Evolutionary conservation across 1,284 basidiomycete species (phyloP), one percentile per base, ranked within the genome.

Genomic region (Heterobasidion annosum): DNA sequence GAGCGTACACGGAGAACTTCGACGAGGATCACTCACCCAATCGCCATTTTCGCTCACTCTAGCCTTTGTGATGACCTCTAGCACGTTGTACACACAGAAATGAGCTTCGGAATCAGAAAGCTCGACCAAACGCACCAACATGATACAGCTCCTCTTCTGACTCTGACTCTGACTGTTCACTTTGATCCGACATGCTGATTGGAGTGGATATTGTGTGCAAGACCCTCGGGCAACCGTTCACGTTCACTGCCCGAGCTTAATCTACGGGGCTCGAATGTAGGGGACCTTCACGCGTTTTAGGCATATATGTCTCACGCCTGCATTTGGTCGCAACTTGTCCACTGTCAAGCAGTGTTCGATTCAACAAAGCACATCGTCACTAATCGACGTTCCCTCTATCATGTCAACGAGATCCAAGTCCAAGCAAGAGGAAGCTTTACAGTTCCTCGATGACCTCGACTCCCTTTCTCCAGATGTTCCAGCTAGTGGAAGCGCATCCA

Each of bases 401-500:
- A 40, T 40, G 37, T 12, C 37, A 10, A n/a, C 37, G 37, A 40
- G n/a, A 40, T 70, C 82, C 49, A 91, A 88, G 73, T 86, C 88
- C 50, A 93, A 93, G 68, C 85, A 90, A 55, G 83, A 93, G 65
- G 93, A 97, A 68, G 93, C 91, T 15, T 82, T 92, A 32, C 85
- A 86, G 62, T 88, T 96, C 68, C 83, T 97, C 54, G 90, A 94
- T 64, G 90, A 94, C 65, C 87, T 97, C 51, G 91, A 94, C 66
- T 86, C 83, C 43, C 79, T 93, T 57, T 74, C 81, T 16, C 69
- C 72, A 13, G 59, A 70, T 12, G 62, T 60, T 5, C 54, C 61
- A 16, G 48, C 61, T n/a, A 12, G 16, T 10, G 63, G 59, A 10
- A 59, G 58, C 15, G 58, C 68, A 48, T 37, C 68, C 53, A 54